Percentiles rank a stretch among this genome's conserved stretches.
Conservation (phyloP, 2,329 filamentous ascomycete species). For the Cercospora zeae-maydis region DNA sequence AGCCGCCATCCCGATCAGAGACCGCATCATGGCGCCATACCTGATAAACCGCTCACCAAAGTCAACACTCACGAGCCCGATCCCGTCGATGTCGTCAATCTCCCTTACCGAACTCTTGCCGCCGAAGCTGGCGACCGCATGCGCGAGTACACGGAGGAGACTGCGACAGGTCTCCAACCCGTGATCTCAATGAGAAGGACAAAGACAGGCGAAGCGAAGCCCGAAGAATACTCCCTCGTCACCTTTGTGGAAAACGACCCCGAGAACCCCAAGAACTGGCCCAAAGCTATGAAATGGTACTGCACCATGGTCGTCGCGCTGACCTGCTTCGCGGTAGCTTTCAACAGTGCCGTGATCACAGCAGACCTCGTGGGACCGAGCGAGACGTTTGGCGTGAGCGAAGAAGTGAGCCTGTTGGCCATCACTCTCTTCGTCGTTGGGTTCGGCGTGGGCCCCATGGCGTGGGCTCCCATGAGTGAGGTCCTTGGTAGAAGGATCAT, state of each 20-base stretch:
- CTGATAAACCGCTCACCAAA: constrained; percentile 3
- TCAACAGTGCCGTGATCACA: constrained; percentile 69
- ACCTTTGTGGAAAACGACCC: constrained; percentile 61
- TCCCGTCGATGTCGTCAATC: constrained; percentile 22
- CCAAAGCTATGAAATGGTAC: constrained; percentile 33
- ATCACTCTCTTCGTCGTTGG: constrained; percentile 46
- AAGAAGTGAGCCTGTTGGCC: constrained; percentile 68
- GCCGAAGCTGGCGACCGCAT: constrained; percentile 23
- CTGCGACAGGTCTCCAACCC: constrained; percentile 24
- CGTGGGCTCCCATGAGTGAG: constrained; percentile 57
- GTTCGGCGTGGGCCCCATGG: constrained; percentile 32
- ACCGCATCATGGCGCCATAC: background rate
- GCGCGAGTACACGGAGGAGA: constrained; percentile 31
- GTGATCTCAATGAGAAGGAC: constrained; percentile 28
- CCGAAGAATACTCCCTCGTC: constrained; percentile 56
- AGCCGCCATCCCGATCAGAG: background rate
- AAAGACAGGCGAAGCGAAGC: constrained; percentile 29
- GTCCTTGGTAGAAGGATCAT: constrained; percentile 52
- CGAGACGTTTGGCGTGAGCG: constrained; percentile 62
- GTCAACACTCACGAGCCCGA: constrained; percentile 10
- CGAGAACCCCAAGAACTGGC: constrained; percentile 35
- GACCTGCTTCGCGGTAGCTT: constrained; percentile 48
- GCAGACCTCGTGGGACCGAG: constrained; percentile 65
- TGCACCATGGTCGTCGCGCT: constrained; percentile 74
- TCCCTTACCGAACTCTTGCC: constrained; percentile 26